Percentiles rank a stretch among this genome's conserved stretches.
Conservation (phyloP, 2,329 filamentous ascomycete species). For the Alternaria solani region DNA sequence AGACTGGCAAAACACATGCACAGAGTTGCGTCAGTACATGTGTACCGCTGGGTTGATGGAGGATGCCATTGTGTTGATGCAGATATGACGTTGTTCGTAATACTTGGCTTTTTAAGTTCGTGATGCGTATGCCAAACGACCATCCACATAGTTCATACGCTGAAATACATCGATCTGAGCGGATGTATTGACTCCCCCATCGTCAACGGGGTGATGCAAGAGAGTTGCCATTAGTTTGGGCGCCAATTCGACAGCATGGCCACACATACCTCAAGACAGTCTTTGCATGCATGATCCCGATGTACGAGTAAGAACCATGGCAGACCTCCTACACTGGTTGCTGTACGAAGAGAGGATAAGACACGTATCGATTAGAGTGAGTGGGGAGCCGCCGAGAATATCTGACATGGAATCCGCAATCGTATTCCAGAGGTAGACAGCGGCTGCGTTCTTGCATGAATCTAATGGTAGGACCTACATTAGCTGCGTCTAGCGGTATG, state of each 20-base stretch:
- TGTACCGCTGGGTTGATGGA: not conserved
- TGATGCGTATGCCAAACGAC: not conserved
- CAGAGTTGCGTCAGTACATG: not conserved
- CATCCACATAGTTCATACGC: not conserved
- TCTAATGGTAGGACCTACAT: not conserved
- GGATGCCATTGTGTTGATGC: not conserved
- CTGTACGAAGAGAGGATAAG: not conserved
- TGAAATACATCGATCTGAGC: not conserved
- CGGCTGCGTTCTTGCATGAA: constrained; percentile 2
- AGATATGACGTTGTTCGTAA: not conserved
- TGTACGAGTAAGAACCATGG: not conserved
- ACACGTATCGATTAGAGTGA: not conserved
- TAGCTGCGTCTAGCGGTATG: constrained; percentile 7
- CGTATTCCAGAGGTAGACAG: not conserved
- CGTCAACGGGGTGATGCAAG: not conserved
- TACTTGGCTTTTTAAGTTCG: not conserved
- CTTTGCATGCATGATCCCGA: not conserved
- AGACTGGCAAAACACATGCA: not conserved
- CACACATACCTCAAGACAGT: not conserved
- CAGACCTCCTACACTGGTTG: not conserved
- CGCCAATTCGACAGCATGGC: not conserved
- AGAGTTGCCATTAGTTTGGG: not conserved
- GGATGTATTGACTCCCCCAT: not conserved
- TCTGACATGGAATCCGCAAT: not conserved
- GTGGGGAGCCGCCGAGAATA: not conserved